Evolutionary conservation across 2,329 filamentous ascomycete species (phyloP).

Genomic region (Cladosporium sp.): DNA sequence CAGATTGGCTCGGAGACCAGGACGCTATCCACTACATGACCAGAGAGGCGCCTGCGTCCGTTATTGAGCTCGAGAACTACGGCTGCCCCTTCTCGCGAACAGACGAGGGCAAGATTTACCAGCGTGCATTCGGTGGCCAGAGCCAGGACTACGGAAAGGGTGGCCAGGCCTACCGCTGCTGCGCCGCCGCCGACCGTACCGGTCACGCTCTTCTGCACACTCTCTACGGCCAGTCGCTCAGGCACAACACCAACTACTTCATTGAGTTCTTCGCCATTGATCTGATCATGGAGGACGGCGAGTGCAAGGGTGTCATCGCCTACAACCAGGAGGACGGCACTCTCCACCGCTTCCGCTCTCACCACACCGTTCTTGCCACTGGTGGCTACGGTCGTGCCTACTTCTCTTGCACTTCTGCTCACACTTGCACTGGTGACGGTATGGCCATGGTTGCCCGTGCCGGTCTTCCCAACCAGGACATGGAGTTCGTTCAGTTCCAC

Average conservation of each 20-base stretch:
- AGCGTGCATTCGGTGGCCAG: constrained; percentile 97
- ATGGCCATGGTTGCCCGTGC: constrained; percentile 99
- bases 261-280: constrained; percentile 99
- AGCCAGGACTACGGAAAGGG: constrained; percentile 94
- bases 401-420: constrained; percentile 96
- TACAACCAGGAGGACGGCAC: constrained; percentile 99
- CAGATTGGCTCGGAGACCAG: constrained; percentile 96
- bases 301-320: constrained; percentile 93
- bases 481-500: constrained; percentile 99
- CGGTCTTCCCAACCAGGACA: constrained; percentile 96
- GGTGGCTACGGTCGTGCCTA: constrained; percentile 97
- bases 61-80: constrained; percentile 96
- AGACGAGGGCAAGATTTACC: constrained; percentile 96
- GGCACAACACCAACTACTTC: constrained; percentile 99
- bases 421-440: constrained; percentile 98
- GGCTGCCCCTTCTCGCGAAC: constrained; percentile 96
- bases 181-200: constrained; percentile 92
- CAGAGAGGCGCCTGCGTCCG: constrained; percentile 84
- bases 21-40: constrained; percentile 99
- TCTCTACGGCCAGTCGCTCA: constrained; percentile 93
- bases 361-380: constrained; percentile 95
- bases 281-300: constrained; percentile 94
- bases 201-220: constrained; percentile 98
- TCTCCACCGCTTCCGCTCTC: constrained; percentile 91
- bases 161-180: constrained; percentile 96